Base-by-base conservation (phyloP, 345 rosid species). In the Rhodamnia argentea region DNA sequence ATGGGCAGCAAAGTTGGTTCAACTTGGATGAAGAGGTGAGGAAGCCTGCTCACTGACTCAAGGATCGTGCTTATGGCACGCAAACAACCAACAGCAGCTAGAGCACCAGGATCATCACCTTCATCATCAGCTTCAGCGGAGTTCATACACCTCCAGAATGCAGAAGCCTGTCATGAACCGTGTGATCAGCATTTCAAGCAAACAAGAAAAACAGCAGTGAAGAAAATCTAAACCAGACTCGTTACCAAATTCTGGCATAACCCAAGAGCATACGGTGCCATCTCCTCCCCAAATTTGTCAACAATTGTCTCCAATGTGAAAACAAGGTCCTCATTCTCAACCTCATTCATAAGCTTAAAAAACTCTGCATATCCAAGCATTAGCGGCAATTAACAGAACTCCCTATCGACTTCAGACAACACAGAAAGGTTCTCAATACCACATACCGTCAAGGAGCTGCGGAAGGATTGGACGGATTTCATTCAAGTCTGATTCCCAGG, bases 391-490 rank as follows among this genome's bases (percentile, higher is more conserved):
- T 70, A 75, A 86, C 22, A 88, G 53, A 83, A 82, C 76, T 52
- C 42, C 13, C 64, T 2, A 83, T 84, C 13, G 51, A 75, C 29
- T 27, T 37, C 57, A 53, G 18, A 52, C 40, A 78, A 52, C 56
- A 20, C 84, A 54, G 59, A 83, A 54, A 52, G 84, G 29, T 83
- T 83, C 24, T 64, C 59, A 74, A 40, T 70, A 37, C 56, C 50
- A 88, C 90, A 59, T 92, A 96, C 99, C 99, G 51, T 97, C 98
- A 86, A 97, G 99, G 85, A 97, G 93, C 85, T 95, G 98, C 85
- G 99, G 99, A 89, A 97, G 95, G 89, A 97, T 93, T 50, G 99
- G 99, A 70, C 99, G 99, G 83, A 97, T 94, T 93, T 96, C 99
- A 90, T 94, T 94, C 87, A 97, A 92, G 92, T 97, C 99, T 97